Evolutionary conservation across 2,329 filamentous ascomycete genomes (phyloP), one percentile per base, ranked within the genome.

Genomic region (Fusarium illudens): DNA sequence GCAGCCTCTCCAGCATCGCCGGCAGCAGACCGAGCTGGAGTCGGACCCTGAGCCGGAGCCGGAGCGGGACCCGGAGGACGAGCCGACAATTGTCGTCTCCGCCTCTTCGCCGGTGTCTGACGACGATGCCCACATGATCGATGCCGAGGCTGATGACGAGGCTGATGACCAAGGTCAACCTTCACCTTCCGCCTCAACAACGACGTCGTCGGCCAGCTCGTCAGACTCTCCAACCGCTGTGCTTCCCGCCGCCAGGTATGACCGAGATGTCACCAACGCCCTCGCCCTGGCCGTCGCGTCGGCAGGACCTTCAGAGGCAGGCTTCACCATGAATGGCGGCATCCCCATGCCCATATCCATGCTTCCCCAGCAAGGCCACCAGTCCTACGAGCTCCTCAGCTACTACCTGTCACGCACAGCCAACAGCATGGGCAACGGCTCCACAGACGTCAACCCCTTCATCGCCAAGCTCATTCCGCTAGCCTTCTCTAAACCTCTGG

Each of bases 361-460:
- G 57, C 58, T 78, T 10, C 73, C 76, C 4, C 69, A 75, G 4
- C 71, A 75, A 29, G 70, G 72, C 2, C 75, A 73, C 19, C 79
- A 75, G 72, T 83, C 75, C 58, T 79, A 79, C 75, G 81, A 83
- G 48, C 75, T 84, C 6, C 75, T 84, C 10, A 80, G 79, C 57
- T 82, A 83, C 69, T 84, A 84, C 63, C 65, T 83, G 6, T 71
- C 75, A 2, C 80, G 79, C 2, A 84, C 82, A 0, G 79, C 81
- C 15, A 79, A 79, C 42, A 82, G 80, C 52, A 83, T 84, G 81
- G 81, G 80, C 30, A 84, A 84, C 56, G 82, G 81, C 1, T 81
- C 82, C 1, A 83, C 82, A 1, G 76, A 78, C 2, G 73, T 81
- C 39, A 84, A 84, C 42, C 82, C 82, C 0, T 83, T 84, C 51